A percentile compares a stretch with the other conserved stretches of the same genome.
phyloP scores from a whole-genome alignment of 2,329 filamentous ascomycete genomes.

The Rhytidhysteron rufulum region DNA sequence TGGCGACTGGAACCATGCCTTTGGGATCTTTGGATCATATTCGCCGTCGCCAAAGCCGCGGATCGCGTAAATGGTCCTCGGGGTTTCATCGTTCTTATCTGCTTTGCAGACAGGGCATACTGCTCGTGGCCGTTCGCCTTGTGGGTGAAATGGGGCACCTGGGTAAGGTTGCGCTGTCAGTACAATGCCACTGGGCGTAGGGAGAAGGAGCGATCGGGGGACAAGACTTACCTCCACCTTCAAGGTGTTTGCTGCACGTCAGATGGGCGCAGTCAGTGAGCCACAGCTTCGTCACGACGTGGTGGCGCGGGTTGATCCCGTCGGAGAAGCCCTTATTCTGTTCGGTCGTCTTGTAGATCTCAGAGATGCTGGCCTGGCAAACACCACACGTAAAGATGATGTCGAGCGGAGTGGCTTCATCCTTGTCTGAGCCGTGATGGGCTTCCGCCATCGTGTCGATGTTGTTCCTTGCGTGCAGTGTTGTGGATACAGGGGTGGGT shows the following conservation, averaged over 20 bases:
- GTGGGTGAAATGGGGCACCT: slow-evolving; percentile 46
- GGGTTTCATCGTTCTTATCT: slow-evolving; percentile 30
- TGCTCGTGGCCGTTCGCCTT: slow-evolving; percentile 37
- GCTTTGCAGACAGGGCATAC: slow-evolving; percentile 44
- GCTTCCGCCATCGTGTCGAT: slow-evolving; percentile 6
- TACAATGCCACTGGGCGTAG: neutral
- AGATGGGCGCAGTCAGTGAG: slow-evolving; percentile 49
- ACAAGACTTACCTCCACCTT: slow-evolving; percentile 44
- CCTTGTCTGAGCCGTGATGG: slow-evolving; percentile 15
- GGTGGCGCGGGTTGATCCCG: slow-evolving; percentile 32
- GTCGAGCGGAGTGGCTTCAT: slow-evolving; percentile 32
- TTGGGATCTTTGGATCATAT: slow-evolving; percentile 42
- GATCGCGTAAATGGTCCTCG: slow-evolving; percentile 42
- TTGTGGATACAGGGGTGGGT: neutral
- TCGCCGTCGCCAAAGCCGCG: slow-evolving; percentile 40
- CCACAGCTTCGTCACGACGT: slow-evolving; percentile 43
- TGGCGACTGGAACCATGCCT: slow-evolving; percentile 42
- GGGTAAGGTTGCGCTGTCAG: neutral
- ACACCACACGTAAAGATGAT: slow-evolving; percentile 48
- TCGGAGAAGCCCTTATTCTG: slow-evolving; percentile 37
- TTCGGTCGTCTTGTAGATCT: slow-evolving; percentile 40
- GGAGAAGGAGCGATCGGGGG: neutral
- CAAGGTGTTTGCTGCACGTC: slow-evolving; percentile 46
- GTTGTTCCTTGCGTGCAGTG: neutral
- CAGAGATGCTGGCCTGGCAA: slow-evolving; percentile 44